These are phyloP conservation scores for Cordyceps pruinosa DNA, from an alignment of 2,329 filamentous ascomycete genomes.

Conservation along the genomic window DNA sequence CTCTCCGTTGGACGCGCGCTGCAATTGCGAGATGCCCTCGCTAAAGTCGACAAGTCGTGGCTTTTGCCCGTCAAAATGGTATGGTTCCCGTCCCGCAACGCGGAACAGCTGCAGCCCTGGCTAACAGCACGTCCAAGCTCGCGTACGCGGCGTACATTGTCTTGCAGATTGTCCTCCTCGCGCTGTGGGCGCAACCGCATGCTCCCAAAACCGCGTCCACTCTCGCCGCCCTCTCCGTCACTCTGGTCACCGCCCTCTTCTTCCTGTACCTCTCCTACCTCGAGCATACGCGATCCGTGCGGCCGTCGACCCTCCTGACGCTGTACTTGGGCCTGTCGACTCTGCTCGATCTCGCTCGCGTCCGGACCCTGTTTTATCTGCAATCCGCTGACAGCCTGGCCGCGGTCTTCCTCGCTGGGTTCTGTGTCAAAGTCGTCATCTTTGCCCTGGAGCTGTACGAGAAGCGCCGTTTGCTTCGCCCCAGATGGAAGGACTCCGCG, in stretches of 20 bases:
- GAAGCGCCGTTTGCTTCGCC: constrained; percentile 20
- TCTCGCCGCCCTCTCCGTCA: constrained; percentile 13
- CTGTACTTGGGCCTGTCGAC: constrained; percentile 25
- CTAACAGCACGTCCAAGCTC: not conserved
- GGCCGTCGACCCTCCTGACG: constrained; percentile 27
- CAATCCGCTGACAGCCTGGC: constrained; percentile 17
- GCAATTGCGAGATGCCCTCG: constrained; percentile 10
- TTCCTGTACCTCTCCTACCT: constrained; percentile 22
- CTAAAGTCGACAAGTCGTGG: constrained; percentile 5
- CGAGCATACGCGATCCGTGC: constrained; percentile 26
- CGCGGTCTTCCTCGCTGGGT: constrained; percentile 19
- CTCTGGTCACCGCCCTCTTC: constrained; percentile 14
- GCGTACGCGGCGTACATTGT: constrained; percentile 4
- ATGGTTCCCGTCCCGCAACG: not conserved
- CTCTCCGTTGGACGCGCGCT: constrained; percentile 5
- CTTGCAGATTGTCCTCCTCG: constrained; percentile 15
- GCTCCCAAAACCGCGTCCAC: constrained; percentile 16
- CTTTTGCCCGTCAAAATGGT: constrained; percentile 1
- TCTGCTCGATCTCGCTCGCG: constrained; percentile 25
- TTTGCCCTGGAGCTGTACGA: constrained; percentile 24
- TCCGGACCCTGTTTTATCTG: constrained; percentile 27
- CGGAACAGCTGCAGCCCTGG: not conserved
- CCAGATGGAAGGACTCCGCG: constrained; percentile 17
- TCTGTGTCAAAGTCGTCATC: constrained; percentile 23
- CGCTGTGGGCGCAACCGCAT: constrained; percentile 15